Conservation (phyloP, 2,329 filamentous ascomycete species). For the Ceratocystis destructans region DNA sequence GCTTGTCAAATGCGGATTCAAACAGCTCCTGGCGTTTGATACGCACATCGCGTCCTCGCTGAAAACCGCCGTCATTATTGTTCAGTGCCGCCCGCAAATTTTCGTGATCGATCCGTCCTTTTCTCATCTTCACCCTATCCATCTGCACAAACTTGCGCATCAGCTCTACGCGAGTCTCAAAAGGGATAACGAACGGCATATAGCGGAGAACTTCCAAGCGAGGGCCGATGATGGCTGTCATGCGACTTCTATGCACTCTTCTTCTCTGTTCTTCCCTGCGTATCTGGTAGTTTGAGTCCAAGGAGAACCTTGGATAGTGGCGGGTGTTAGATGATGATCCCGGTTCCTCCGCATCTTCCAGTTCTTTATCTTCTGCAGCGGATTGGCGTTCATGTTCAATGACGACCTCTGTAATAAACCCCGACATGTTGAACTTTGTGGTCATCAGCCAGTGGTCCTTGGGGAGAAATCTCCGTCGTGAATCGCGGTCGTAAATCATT, state of each 20-base stretch:
- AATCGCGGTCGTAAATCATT: conserved; percentile 88
- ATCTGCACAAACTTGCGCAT: conserved; percentile 69
- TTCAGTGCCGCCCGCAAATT: conserved; percentile 21
- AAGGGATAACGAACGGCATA: conserved; percentile 94
- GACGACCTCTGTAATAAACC: conserved; percentile 76
- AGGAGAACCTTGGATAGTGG: not conserved
- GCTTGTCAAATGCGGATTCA: conserved; percentile 70
- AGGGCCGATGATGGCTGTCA: conserved; percentile 67
- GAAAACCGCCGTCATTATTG: conserved; percentile 6
- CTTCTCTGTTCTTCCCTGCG: conserved; percentile 17
- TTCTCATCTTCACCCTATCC: conserved; percentile 60
- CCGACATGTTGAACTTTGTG: conserved; percentile 69
- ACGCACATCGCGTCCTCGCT: conserved; percentile 52
- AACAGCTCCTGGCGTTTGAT: conserved; percentile 72
- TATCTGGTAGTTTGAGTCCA: not conserved
- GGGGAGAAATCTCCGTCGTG: conserved; percentile 69
- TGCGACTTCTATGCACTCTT: conserved; percentile 49
- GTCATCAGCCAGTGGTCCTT: conserved; percentile 92
- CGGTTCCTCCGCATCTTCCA: conserved; percentile 26
- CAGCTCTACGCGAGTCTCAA: conserved; percentile 78
- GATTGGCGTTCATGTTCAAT: conserved; percentile 71
- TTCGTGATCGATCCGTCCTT: conserved; percentile 32
- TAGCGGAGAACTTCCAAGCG: conserved; percentile 83
- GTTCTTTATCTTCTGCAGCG: conserved; percentile 33
- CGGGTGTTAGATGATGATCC: not conserved